Base-by-base conservation (phyloP, 1,284 basidiomycete species). In the Ustilago crameri region DNA sequence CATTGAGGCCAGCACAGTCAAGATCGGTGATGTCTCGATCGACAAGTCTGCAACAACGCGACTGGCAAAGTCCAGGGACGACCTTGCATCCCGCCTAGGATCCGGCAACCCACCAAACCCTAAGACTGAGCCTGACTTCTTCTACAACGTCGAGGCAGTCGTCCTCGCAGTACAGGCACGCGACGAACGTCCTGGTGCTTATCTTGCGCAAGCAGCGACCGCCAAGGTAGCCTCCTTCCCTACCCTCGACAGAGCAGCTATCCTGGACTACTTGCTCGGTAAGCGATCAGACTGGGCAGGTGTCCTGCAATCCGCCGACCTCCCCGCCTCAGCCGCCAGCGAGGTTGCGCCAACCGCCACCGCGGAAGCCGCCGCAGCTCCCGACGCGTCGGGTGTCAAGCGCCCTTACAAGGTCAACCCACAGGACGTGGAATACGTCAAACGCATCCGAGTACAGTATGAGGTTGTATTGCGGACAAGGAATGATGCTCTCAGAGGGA, bases 361-460 rank as follows among this genome's bases (percentile, higher is more conserved):
- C 42, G 23, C 43, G 7, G 51, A 55, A 23, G 64, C 64, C 15
- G 48, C 54, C n/a, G 44, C 61, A 3, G 42, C 46, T 9, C 15
- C 73, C 4, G 50, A 51, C 18, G 56, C 45, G 17, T 47, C 34
- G 15, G 65, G 58, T 17, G 41, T 61, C 14, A 81, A 81, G 47
- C 64, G 80, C 15, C 60, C 66, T 0, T 82, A 82, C 76, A 66
- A 77, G 10, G 77, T 78, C 14, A 69, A 79, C 45, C 42, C 56
- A 20, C 51, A 71, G 8, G 81, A 82, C 54, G 69, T 70, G n/a
- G 76, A 79, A 37, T 82, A 81, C 47, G 81, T 82, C 45, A 78
- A 80, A 43, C 63, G 73, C 17, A 46, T 82, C 42, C 58, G 75
- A 17, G 42, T 59, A 8, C 63, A 70, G 22, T 58, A 70, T 49